Evolutionary conservation across 202 grass and related monocot genomes (phyloP).

Genomic region (Musa balbisiana): DNA sequence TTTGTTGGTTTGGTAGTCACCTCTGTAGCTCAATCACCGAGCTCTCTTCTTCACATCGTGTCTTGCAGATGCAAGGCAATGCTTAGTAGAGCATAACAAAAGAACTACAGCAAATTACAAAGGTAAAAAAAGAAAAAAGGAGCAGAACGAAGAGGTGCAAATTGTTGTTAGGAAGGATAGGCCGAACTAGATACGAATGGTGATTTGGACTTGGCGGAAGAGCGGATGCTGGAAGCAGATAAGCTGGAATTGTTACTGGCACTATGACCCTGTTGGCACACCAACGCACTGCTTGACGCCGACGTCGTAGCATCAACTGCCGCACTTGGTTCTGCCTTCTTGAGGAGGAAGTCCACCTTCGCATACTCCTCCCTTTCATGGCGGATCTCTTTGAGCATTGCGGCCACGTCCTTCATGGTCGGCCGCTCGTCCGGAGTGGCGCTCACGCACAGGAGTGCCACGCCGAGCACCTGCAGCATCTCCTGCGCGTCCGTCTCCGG

Average conservation of each 20-base stretch:
- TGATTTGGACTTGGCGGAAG: constrained; percentile 55
- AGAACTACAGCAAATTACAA: not conserved
- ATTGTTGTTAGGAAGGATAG: not conserved
- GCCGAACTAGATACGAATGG: constrained; percentile 32
- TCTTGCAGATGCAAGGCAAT: not conserved
- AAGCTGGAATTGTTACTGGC: constrained; percentile 39
- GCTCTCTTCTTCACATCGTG: constrained; percentile 21
- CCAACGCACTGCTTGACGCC: constrained; percentile 30
- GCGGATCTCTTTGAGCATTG: constrained; percentile 82
- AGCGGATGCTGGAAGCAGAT: constrained; percentile 34
- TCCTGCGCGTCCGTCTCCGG: constrained; percentile 57
- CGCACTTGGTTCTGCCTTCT: constrained; percentile 15
- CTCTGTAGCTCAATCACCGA: constrained; percentile 6
- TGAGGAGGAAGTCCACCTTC: constrained; percentile 54
- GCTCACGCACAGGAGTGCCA: constrained; percentile 80
- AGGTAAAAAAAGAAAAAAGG: not conserved
- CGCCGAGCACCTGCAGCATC: constrained; percentile 85
- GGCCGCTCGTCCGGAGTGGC: constrained; percentile 65
- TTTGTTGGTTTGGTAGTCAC: constrained; percentile 13
- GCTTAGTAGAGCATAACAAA: not conserved
- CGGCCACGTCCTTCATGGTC: constrained; percentile 85
- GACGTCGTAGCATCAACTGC: constrained; percentile 18
- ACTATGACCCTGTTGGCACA: constrained; percentile 24
- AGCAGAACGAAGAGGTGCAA: not conserved
- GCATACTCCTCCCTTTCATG: constrained; percentile 67